These are phyloP conservation scores for Magnusiomyces tetraspermus DNA, from an alignment of 1,139 yeast species.

Conservation along the genomic window DNA sequence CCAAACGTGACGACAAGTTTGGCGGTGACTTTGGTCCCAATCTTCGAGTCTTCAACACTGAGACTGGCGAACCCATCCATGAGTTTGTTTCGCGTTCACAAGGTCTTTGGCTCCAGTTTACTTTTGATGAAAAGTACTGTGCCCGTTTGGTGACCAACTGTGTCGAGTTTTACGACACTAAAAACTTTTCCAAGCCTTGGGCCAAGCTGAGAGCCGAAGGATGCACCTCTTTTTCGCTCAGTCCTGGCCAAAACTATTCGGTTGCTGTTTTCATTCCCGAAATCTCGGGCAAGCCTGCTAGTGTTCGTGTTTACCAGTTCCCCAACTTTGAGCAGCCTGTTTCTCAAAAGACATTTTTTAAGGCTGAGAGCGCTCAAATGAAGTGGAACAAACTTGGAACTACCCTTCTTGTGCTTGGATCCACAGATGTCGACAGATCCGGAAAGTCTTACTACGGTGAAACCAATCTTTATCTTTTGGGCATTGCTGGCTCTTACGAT, in stretches of 20 bases:
- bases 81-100: constrained; percentile 76
- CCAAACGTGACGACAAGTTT: constrained; percentile 42
- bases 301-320: constrained; percentile 70
- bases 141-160: constrained; percentile 51
- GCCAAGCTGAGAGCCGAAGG: constrained; percentile 51
- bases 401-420: constrained; percentile 83
- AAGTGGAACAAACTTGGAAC: constrained; percentile 95
- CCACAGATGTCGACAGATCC: constrained; percentile 90
- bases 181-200: constrained; percentile 48
- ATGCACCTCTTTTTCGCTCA: constrained; percentile 47
- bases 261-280: constrained; percentile 89
- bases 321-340: constrained; percentile 67
- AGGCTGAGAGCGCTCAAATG: constrained; percentile 87
- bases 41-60: constrained; percentile 58
- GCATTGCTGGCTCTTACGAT: constrained; percentile 87
- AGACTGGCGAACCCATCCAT: constrained; percentile 42
- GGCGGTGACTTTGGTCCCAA: constrained; percentile 65
- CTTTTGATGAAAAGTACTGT: constrained; percentile 63
- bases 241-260: constrained; percentile 90
- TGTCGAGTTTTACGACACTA: constrained; percentile 60
- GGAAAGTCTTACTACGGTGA: constrained; percentile 97
- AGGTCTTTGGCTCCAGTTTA: constrained; percentile 88
- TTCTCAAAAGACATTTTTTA: constrained; percentile 81
- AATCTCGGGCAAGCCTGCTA: constrained; percentile 68
- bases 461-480: constrained; percentile 80